Evolutionary conservation across 305 asterid genomes (phyloP), one percentile per base, ranked within the genome.

Genomic region (Fraxinus sp.): DNA sequence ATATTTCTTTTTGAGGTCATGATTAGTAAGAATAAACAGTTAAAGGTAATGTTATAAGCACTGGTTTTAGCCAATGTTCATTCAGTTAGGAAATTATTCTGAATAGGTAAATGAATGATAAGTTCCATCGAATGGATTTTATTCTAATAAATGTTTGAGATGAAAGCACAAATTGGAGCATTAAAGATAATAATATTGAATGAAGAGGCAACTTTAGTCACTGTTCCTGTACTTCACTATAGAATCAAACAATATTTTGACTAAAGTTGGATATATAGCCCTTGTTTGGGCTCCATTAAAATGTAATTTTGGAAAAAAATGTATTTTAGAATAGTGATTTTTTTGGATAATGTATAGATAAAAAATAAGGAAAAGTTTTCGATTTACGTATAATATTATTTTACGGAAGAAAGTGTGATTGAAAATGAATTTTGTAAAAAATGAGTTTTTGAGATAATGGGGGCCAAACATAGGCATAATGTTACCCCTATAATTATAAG

Each of bases 11-110:
- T 68, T 18, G 41, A 22, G 59, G 37, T 35, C 64, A 59, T 71
- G 64, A 39, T 71, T 3, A 33, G 62, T 16, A 24, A 66, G n/a
- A 70, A 10, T 78, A 11, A 52, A 13, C 80, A 28, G 68, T 82
- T 30, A 36, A 33, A 28, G 20, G 44, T 66, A 52, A 44, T 35
- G 30, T 41, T 39, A 49, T 14, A 18, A 6, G 37, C 22, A 9
- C 62, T 22, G 57, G 16, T 28, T 13, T 74, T 68, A 68, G 35
- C 10, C 8, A 64, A 14, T 70, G 30, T 72, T 75, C 13, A 30
- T 30, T 78, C 32, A 72, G 44, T 78, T 64, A 16, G 66, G 36
- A 44, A 79, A 49, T 75, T 72, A 73, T 72, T 16, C 74, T 52
- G 84, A 71, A 37, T 77, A n/a, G 14, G 7, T 57, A 41, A 35